Evolutionary conservation across 257 asterid species (phyloP).

Genomic region (Osmanthus fragrans): DNA sequence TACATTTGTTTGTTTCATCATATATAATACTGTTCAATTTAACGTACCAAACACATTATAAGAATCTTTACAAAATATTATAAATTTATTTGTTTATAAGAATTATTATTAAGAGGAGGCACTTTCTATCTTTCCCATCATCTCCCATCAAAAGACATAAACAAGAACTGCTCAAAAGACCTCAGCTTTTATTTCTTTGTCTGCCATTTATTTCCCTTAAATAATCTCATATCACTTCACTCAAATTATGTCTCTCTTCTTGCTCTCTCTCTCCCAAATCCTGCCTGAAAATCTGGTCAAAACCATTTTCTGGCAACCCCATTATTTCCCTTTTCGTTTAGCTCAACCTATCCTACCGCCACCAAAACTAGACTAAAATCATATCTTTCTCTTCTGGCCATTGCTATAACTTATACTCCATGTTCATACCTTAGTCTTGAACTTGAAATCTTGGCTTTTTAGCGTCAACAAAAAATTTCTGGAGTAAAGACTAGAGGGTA

Average conservation of each 20-base stretch:
- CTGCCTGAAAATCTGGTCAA: slow-evolving; percentile 38
- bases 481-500: background rate
- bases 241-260: slow-evolving; percentile 19
- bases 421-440: background rate
- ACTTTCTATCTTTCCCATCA: slow-evolving; percentile 46
- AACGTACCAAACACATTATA: background rate
- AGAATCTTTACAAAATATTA: no score
- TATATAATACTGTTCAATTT: no score
- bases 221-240: slow-evolving; percentile 45
- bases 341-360: slow-evolving; percentile 9
- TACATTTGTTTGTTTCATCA: no score
- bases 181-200: slow-evolving; percentile 69
- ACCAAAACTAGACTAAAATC: background rate
- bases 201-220: slow-evolving; percentile 70
- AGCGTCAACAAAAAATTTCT: background rate
- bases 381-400: background rate
- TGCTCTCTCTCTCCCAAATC: slow-evolving; percentile 16
- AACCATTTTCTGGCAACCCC: slow-evolving; percentile 30
- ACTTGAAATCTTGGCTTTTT: background rate
- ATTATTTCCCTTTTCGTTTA: slow-evolving; percentile 5
- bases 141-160: slow-evolving; percentile 43
- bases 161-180: slow-evolving; percentile 52
- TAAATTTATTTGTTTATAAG: no score
- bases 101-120: slow-evolving; percentile 22
- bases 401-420: background rate